Base-by-base conservation (phyloP, 306 rosid genomes). In the Potentilla sterilis region DNA sequence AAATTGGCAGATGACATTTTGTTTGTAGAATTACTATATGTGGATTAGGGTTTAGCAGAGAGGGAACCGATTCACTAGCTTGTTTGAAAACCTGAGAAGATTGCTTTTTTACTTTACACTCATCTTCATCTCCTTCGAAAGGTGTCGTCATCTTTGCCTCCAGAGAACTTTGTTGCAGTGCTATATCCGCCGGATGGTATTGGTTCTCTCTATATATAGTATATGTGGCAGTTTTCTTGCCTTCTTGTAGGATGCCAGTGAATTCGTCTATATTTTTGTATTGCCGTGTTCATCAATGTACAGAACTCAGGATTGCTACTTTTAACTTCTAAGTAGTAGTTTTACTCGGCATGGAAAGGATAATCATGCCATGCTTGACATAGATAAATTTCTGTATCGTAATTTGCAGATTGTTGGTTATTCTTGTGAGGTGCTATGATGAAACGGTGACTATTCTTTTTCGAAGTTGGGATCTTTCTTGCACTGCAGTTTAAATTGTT, bases 1-100 rank as follows among this genome's bases (percentile, higher is more conserved):
- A 84, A 59, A 74, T 69, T 72, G 68, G 77, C 76, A 73, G 66
- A 76, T 35, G 72, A 69, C 42, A 67, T 75, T 78, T 78, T 82
- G 67, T 44, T 68, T 77, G 72, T 13, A 41, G 73, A 43, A 75
- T 75, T 75, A 81, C 85, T 69, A 46, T 83, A 67, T 74, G 81
- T 78, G 37, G 66, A 63, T 63, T 63, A 63, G 68, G 43, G 16
- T 63, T 82, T 78, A 28, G 72, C 54, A 63, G 41, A 42, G 63
- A 59, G 76, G 77, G 63, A 38, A 69, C 54, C 41, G 34, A 18
- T 47, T 19, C 67, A 68, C 78, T 47, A 18, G 75, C 75, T 28
- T 52, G 22, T 61, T 75, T 69, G 54, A 66, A 71, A 34, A 62
- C 70, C 74, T 19, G 14, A 43, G 81, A 84, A 77, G 75, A 64